Conservation (phyloP, 2,329 filamentous ascomycete species). For the Coleophoma cylindrospora region DNA sequence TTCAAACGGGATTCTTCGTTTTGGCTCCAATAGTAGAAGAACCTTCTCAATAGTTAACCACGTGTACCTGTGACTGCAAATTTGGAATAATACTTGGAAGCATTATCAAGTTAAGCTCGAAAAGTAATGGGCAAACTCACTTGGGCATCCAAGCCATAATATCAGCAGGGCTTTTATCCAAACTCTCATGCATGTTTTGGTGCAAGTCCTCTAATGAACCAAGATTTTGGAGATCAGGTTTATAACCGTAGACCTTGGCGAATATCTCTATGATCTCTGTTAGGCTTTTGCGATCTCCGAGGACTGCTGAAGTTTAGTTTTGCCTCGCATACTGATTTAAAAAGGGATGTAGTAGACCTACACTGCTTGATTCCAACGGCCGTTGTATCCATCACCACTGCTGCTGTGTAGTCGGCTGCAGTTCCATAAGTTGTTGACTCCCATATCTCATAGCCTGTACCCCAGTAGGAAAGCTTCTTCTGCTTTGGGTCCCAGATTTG, state of each 20-base stretch:
- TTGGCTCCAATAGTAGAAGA: not conserved
- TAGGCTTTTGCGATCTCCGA: not conserved
- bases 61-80: not conserved
- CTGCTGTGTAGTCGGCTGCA: not conserved
- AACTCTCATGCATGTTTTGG: not conserved
- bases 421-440: not conserved
- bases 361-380: not conserved
- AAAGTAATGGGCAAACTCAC: not conserved
- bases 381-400: not conserved
- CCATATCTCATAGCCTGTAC: not conserved
- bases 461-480: not conserved
- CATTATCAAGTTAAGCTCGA: no score
- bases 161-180: not conserved
- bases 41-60: not conserved
- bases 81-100: no score
- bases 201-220: not conserved
- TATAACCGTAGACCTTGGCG: not conserved
- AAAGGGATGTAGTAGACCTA: not conserved
- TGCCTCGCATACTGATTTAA: not conserved
- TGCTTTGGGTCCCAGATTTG: not conserved
- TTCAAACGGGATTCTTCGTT: not conserved
- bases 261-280: not conserved
- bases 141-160: not conserved
- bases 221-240: not conserved
- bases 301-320: not conserved